Conservation (phyloP, 2,329 filamentous ascomycete genomes). For the Stagonosporopsis cucurbitacearum region DNA sequence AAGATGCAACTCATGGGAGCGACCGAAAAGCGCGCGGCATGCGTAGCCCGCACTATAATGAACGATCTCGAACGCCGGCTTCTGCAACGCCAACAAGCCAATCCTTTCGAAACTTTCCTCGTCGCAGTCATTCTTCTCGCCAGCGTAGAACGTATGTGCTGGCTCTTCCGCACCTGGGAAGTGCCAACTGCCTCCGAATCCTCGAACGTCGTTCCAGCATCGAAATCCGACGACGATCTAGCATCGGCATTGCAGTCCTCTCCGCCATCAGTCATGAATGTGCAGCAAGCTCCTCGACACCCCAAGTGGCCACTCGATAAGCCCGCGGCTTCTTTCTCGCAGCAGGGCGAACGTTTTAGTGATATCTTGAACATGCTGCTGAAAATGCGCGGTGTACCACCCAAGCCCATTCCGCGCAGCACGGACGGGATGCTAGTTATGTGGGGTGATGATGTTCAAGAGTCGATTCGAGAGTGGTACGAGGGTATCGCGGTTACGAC, state of each 20-base stretch:
- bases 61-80: conserved; percentile 67
- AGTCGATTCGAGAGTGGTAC: conserved; percentile 46
- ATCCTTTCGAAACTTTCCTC: conserved; percentile 66
- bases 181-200: conserved; percentile 7
- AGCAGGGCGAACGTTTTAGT: conserved; percentile 64
- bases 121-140: conserved; percentile 64
- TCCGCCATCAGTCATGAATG: conserved; percentile 10
- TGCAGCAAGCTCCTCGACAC: conserved; percentile 22
- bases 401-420: conserved; percentile 44
- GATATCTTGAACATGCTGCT: conserved; percentile 64
- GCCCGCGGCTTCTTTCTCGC: conserved; percentile 58
- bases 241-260: conserved; percentile 34
- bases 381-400: conserved; percentile 61
- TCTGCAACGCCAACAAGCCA: conserved; percentile 63
- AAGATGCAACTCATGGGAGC: conserved; percentile 62
- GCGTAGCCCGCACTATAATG: conserved; percentile 61
- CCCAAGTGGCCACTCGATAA: conserved; percentile 61
- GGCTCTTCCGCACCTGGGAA: conserved; percentile 63
- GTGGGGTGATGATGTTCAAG: conserved; percentile 42
- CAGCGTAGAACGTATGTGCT: conserved; percentile 66
- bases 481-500: conserved; percentile 41
- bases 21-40: conserved; percentile 61
- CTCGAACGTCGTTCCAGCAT: neutral
- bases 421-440: conserved; percentile 46
- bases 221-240: conserved; percentile 22